Conservation (phyloP, 352 stramenopile genomes). For the Chrysophaeum taylorii region DNA sequence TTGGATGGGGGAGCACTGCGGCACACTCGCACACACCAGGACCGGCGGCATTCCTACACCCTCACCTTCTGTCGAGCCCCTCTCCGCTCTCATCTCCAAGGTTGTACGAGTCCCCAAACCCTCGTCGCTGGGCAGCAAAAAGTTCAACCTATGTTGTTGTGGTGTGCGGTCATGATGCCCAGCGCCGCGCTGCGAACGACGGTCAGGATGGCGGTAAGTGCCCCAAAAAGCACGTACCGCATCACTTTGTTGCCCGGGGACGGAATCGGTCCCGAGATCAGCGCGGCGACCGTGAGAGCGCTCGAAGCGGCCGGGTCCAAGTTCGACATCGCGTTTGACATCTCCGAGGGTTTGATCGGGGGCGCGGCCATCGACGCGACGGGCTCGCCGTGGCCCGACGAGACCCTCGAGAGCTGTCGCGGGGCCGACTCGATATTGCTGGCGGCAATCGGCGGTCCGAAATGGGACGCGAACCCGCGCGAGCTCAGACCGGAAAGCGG, state of each 20-base stretch:
- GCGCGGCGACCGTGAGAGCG: slow-evolving; percentile 75
- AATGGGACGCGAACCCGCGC: slow-evolving; percentile 69
- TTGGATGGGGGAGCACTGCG: too few species aligned
- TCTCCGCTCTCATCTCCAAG: too few species aligned
- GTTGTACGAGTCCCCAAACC: too few species aligned
- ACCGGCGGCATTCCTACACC: too few species aligned
- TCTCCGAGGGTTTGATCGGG: slow-evolving; percentile 85
- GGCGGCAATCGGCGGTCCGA: slow-evolving; percentile 89
- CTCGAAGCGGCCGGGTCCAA: slow-evolving; percentile 62
- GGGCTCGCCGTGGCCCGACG: slow-evolving; percentile 75
- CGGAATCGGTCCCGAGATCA: slow-evolving; percentile 98
- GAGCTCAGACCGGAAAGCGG: slow-evolving; percentile 81
- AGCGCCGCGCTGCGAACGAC: too few species aligned
- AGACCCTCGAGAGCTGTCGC: slow-evolving; percentile 79
- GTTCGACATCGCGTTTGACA: slow-evolving; percentile 60
- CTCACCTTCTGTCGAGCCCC: too few species aligned
- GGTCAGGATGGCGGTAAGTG: background rate
- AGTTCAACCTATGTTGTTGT: too few species aligned
- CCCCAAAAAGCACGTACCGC: slow-evolving; percentile 53
- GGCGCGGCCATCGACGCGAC: slow-evolving; percentile 81
- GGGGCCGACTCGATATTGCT: slow-evolving; percentile 81
- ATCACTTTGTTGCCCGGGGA: slow-evolving; percentile 92
- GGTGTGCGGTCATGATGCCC: too few species aligned
- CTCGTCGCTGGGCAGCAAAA: too few species aligned
- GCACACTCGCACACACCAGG: too few species aligned